Evolutionary conservation across 192 early-diverging fungal genomes (phyloP), one percentile per base, ranked within the genome.

Genomic region (Linnemannia zychae): DNA sequence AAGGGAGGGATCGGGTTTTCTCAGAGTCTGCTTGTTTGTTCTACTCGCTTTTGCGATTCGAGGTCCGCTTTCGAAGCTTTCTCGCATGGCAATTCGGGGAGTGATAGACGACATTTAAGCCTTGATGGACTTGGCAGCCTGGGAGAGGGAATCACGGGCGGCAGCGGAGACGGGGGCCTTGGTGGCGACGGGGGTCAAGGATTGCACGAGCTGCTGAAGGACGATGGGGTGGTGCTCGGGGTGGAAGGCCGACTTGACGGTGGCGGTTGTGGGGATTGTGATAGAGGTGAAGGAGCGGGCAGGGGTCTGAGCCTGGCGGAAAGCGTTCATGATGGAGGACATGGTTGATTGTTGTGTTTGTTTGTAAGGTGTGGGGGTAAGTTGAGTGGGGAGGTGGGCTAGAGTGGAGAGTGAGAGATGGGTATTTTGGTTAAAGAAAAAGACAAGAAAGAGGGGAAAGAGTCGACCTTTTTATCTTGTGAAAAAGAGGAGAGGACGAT

Each of bases 171-270:
- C n/a, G n/a, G 63, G 33, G 60, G 63, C 37, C 46, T 65, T 50
- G n/a, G 37, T 33, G 16, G 20, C 50, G 33, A 38, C 66, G 28
- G 79, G 79, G 16, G 66, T 22, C n/a, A 84, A 52, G 17, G 82
- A 84, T 38, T 84, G 68, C 77, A 79, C 77, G 72, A 84, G 28
- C 73, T 84, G 82, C 36, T 84, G 76, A 34, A 84, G 60, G 49
- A 84, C 77, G 36, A 84, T 75, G n/a, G 82, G 73, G 36, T 84
- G 76, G 68, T 75, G 77, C 71, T 84, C 82, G 17, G 82, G 82
- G 40, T 84, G 76, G 82, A 84, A 75, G 16, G 82, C 71, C 18
- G 36, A 63, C 77, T 84, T 84, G 76, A 67, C 37, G 17, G 81
- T 48, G 57, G 77, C 46, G 22, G 73, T 33, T 7, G 77, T 52